These are phyloP conservation scores for Colletotrichum cordylinicola DNA, from an alignment of 2,329 filamentous ascomycete species.

Conservation along the genomic window DNA sequence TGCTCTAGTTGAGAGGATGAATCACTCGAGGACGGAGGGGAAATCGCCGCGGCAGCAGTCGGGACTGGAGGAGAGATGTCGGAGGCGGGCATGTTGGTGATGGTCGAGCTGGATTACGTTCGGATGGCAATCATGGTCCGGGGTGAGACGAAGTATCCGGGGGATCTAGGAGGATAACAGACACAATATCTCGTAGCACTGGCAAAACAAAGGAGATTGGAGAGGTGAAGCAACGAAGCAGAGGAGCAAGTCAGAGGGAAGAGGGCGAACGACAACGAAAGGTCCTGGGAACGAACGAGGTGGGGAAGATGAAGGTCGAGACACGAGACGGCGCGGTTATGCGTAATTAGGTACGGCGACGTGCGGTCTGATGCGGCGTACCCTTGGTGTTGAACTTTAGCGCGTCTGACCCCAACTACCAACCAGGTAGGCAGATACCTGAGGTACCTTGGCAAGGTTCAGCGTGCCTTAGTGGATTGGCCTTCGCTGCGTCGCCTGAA, in stretches of 20 bases:
- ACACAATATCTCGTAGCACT: background rate
- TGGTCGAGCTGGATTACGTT: background rate
- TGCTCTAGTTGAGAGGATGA: background rate
- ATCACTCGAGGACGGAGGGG: constrained; percentile 4
- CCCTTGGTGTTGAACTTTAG: constrained; percentile 18
- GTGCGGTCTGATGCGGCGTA: constrained; percentile 1
- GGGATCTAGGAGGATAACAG: background rate
- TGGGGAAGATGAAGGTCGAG: constrained; percentile 17
- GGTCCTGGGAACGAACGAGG: constrained; percentile 14
- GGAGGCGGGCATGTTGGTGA: constrained; percentile 4
- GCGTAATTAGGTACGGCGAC: constrained; percentile 14
- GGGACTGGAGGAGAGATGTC: background rate
- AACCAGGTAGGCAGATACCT: background rate
- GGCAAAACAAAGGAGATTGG: background rate
- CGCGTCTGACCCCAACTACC: constrained; percentile 12
- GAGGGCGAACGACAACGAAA: constrained; percentile 3
- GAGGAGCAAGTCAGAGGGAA: background rate
- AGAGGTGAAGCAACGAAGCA: background rate
- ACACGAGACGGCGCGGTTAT: constrained; percentile 18
- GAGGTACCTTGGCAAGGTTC: background rate
- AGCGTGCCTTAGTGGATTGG: background rate
- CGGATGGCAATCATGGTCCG: constrained; percentile 1
- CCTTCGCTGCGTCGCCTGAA: background rate
- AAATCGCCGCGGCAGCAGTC: background rate
- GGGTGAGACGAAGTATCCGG: background rate